These are phyloP conservation scores for Aspergillus biplanus DNA, from an alignment of 495 filamentous ascomycete genomes.

Conservation along the genomic window DNA sequence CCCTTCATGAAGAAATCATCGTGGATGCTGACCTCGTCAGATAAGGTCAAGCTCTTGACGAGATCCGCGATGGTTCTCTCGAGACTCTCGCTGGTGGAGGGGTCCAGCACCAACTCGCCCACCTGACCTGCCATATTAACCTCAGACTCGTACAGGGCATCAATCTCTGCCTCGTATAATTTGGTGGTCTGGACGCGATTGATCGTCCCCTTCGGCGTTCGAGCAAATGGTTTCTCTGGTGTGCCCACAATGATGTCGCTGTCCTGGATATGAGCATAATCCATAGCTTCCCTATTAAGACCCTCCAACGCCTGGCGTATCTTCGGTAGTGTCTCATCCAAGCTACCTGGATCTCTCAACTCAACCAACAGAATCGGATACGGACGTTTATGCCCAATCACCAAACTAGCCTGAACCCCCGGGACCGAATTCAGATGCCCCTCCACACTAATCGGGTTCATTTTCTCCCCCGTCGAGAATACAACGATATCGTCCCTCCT, in stretches of 20 bases:
- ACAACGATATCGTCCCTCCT: constrained; percentile 63
- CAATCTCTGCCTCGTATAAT: constrained; percentile 58
- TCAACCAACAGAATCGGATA: constrained; percentile 57
- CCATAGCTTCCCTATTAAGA: constrained; percentile 44
- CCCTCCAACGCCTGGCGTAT: constrained; percentile 52
- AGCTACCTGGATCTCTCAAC: constrained; percentile 21
- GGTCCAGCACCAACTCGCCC: constrained; percentile 1
- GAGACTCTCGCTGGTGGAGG: constrained; percentile 6
- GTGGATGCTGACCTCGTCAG: constrained; percentile 1
- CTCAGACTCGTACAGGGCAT: constrained; percentile 44
- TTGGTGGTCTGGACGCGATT: constrained; percentile 49
- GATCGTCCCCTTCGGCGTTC: constrained; percentile 59
- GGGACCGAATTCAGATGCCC: constrained; percentile 44
- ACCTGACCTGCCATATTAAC: background rate
- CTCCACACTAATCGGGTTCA: constrained; percentile 60
- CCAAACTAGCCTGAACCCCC: constrained; percentile 49
- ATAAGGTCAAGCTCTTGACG: background rate
- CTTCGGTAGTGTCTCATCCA: constrained; percentile 28
- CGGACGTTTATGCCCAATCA: constrained; percentile 48
- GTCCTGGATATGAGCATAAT: constrained; percentile 42
- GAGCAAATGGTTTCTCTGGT: constrained; percentile 53
- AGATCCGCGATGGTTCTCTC: background rate
- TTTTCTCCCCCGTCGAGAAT: constrained; percentile 63
- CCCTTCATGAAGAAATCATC: constrained; percentile 19
- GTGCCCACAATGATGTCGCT: constrained; percentile 40